A percentile compares a stretch with the other conserved stretches of the same genome.
These are phyloP conservation scores for Penicillium sp. DNA, from an alignment of 2,329 filamentous ascomycete species.

Conservation along the genomic window DNA sequence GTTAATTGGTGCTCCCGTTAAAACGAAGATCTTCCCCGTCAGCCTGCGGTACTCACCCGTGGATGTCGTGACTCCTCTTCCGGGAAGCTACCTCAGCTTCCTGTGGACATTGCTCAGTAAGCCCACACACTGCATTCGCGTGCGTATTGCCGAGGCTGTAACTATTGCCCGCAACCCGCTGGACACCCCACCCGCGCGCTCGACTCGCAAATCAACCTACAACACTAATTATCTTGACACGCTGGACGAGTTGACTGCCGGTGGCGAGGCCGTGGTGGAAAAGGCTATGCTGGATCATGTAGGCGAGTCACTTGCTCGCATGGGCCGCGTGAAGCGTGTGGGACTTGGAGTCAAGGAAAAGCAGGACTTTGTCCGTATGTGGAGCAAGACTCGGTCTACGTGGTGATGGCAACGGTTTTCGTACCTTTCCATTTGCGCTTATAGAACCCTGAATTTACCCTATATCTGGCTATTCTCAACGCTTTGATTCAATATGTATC, in stretches of 20 bases:
- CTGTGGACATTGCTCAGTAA: slow-evolving; percentile 82
- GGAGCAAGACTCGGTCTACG: slow-evolving; percentile 47
- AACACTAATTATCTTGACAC: slow-evolving; percentile 49
- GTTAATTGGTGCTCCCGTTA: slow-evolving; percentile 64
- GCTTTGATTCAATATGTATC: neutral
- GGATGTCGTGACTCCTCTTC: slow-evolving; percentile 87
- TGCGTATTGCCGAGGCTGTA: slow-evolving; percentile 79
- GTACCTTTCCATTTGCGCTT: neutral
- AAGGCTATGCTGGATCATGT: slow-evolving; percentile 72
- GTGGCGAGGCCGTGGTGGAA: slow-evolving; percentile 54
- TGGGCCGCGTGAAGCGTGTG: slow-evolving; percentile 86
- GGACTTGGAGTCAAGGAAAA: slow-evolving; percentile 83
- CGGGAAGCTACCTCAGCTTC: slow-evolving; percentile 69
- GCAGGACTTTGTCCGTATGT: slow-evolving; percentile 72
- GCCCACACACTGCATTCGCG: slow-evolving; percentile 84
- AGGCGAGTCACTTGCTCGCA: slow-evolving; percentile 78
- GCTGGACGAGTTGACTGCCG: slow-evolving; percentile 40
- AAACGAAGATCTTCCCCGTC: slow-evolving; percentile 81
- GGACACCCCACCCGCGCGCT: slow-evolving; percentile 16
- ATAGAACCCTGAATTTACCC: neutral
- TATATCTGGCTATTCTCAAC: neutral
- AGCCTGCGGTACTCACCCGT: slow-evolving; percentile 84
- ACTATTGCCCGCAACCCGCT: slow-evolving; percentile 28
- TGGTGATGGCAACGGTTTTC: slow-evolving; percentile 20
- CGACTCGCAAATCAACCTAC: slow-evolving; percentile 34